Base-by-base conservation (phyloP, 2,329 filamentous ascomycete species). In the Diaporthe batatas region DNA sequence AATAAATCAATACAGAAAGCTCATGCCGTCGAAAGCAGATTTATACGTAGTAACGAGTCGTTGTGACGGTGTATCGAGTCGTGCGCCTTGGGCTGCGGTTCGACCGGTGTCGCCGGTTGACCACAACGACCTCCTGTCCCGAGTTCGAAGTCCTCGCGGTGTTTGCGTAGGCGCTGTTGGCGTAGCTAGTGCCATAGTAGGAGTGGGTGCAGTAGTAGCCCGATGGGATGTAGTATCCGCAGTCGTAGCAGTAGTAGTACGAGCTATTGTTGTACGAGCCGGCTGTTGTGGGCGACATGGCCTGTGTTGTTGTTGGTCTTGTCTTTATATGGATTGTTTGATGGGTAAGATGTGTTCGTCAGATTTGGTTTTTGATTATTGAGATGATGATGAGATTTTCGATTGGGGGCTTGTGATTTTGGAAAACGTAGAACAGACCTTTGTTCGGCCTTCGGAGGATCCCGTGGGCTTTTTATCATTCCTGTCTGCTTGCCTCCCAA, bases 171-270 rank as follows among this genome's bases (percentile, higher is more conserved):
- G 39, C 39, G 39, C 14, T 18, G 39, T 34, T 58, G 29, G 44
- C 12, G 21, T 49, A 62, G 55, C 18, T 57, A 42, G 6, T 70
- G 55, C 67, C 39, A 25, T 70, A 70, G 25, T 57, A 70, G 18
- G 59, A 54, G 54, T 73, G 72, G 25, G 42, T 29, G 72, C 72
- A 73, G 10, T 68, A 71, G 53, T 68, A 68, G 18, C 72, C 72
- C 18, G 42, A 58, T n/a, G 72, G 72, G 36, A 73, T 73, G 44
- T 73, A 73, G 14, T 51, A 54, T 11, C 53, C 62, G 25, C 72
- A 73, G 2, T 54, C 59, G 25, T 59, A 57, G 54, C 72, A 73
- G 44, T 59, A 71, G 53, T 73, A 73, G 44, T 73, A 71, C 4
- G 51, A 32, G 18, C 36, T 58, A 42, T 42, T 10, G 53, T 16